phyloP scores from a whole-genome alignment of 108 stramenopile species.

The Nitzschia inconspicua region DNA sequence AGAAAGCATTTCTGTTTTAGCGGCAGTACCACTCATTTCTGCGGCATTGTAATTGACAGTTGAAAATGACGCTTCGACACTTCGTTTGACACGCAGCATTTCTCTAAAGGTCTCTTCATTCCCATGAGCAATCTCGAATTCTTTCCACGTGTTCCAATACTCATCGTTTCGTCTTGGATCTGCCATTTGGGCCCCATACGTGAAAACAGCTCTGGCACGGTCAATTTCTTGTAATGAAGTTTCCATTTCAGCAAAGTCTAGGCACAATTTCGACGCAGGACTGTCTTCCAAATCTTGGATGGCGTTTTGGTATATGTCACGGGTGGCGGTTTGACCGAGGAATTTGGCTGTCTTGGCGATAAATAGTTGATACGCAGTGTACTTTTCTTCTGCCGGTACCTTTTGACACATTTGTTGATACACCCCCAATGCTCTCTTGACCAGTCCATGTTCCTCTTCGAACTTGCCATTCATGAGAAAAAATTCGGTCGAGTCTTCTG shows the following conservation, averaged over 20 bases:
- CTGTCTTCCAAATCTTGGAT: slow-evolving; percentile 82
- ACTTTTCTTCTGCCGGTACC: slow-evolving; percentile 82
- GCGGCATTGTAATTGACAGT: slow-evolving; percentile 92
- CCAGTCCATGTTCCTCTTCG: slow-evolving; percentile 94
- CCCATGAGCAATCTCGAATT: slow-evolving; percentile 96
- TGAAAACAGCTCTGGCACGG: slow-evolving; percentile 86
- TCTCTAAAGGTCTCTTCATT: slow-evolving; percentile 98
- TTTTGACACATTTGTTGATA: slow-evolving; percentile 84
- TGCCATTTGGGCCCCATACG: slow-evolving; percentile 94
- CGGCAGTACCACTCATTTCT: slow-evolving; percentile 57
- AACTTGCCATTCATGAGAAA: slow-evolving; percentile 90
- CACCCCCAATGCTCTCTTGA: slow-evolving; percentile 87
- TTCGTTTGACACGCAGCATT: slow-evolving; percentile 92
- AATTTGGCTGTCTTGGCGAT: slow-evolving; percentile 88
- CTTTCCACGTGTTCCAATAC: slow-evolving; percentile 96
- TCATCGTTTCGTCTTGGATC: slow-evolving; percentile 85
- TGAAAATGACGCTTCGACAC: slow-evolving; percentile 90
- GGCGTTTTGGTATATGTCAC: slow-evolving; percentile 92
- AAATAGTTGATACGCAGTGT: slow-evolving; percentile 85
- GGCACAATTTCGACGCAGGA: slow-evolving; percentile 77
- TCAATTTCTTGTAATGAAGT: slow-evolving; percentile 91
- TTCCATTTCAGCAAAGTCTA: slow-evolving; percentile 94
- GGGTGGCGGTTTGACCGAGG: slow-evolving; percentile 85
- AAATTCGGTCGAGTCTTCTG: slow-evolving; percentile 85
- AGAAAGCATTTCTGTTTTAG: slow-evolving; percentile 48